phyloP scores from a whole-genome alignment of 768 basidiomycete species.

The Inosperma sp. region DNA sequence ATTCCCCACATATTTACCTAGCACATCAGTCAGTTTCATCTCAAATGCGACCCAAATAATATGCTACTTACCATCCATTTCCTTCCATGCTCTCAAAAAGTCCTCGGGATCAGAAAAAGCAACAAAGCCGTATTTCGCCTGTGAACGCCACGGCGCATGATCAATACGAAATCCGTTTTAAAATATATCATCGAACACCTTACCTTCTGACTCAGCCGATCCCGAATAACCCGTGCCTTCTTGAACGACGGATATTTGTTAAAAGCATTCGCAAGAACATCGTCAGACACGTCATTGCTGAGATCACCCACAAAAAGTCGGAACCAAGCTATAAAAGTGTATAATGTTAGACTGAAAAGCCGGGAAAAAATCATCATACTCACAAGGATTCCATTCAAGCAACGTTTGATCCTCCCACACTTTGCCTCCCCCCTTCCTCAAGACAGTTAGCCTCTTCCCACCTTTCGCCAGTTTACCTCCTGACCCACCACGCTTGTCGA shows the following conservation, averaged over 20 bases:
- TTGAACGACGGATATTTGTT: slow-evolving; percentile 89
- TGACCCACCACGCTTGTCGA: slow-evolving; percentile 80
- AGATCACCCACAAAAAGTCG: slow-evolving; percentile 96
- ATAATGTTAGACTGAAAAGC: slow-evolving; percentile 5
- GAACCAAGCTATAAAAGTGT: slow-evolving; percentile 74
- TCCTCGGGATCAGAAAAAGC: slow-evolving; percentile 98
- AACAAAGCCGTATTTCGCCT: slow-evolving; percentile 98
- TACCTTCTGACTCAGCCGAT: slow-evolving; percentile 91
- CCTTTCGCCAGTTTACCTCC: slow-evolving; percentile 86
- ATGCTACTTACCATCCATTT: slow-evolving; percentile 84
- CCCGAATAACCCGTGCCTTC: slow-evolving; percentile 93
- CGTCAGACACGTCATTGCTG: slow-evolving; percentile 97
- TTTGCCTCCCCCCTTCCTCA: slow-evolving; percentile 93
- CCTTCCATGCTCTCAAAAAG: slow-evolving; percentile 97
- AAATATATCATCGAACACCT: slow-evolving; percentile 9
- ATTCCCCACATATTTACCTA: slow-evolving; percentile 96
- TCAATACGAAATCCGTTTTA: background rate
- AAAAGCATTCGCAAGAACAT: slow-evolving; percentile 89
- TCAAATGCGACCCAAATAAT: background rate
- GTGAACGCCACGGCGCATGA: slow-evolving; percentile 10
- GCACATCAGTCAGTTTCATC: slow-evolving; percentile 9
- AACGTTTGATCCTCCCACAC: slow-evolving; percentile 98
- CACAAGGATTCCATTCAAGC: slow-evolving; percentile 96
- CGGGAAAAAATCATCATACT: slow-evolving; percentile 28
- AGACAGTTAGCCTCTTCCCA: slow-evolving; percentile 87